Evolutionary conservation across 169 alveolate genomes (phyloP).

Genomic region (Perkinsus marinus): DNA sequence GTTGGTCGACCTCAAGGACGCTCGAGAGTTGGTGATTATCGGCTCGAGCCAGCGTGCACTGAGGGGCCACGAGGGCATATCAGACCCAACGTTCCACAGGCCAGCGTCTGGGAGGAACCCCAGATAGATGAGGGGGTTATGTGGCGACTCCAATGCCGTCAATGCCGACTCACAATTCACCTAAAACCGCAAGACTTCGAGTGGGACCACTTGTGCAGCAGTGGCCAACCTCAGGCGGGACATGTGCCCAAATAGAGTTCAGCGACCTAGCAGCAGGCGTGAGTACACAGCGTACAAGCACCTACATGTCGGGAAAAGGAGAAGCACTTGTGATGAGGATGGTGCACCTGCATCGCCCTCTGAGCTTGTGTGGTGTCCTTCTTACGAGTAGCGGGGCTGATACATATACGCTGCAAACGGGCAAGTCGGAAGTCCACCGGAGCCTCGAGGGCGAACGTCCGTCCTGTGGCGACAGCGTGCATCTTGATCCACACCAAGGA

Average conservation of each 20-base stretch:
- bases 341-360: not conserved
- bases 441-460: not conserved
- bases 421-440: not conserved
- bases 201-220: too few species aligned
- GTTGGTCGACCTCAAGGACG: not conserved
- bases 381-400: not conserved
- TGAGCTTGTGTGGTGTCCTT: not conserved
- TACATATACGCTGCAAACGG: not conserved
- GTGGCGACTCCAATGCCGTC: not conserved
- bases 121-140: not conserved
- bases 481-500: not conserved
- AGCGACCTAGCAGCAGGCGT: not conserved
- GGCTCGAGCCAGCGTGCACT: not conserved
- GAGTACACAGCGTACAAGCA: not conserved
- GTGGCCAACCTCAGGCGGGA: not conserved
- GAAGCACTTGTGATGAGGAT: not conserved
- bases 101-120: not conserved
- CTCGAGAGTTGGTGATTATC: not conserved
- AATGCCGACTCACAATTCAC: not conserved
- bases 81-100: not conserved
- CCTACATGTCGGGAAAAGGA: not conserved
- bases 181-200: not conserved
- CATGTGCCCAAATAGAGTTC: not conserved
- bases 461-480: not conserved
- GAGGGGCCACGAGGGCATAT: not conserved